These are phyloP conservation scores for Claviceps lovelessii DNA, from an alignment of 2,329 filamentous ascomycete genomes.

Conservation along the genomic window DNA sequence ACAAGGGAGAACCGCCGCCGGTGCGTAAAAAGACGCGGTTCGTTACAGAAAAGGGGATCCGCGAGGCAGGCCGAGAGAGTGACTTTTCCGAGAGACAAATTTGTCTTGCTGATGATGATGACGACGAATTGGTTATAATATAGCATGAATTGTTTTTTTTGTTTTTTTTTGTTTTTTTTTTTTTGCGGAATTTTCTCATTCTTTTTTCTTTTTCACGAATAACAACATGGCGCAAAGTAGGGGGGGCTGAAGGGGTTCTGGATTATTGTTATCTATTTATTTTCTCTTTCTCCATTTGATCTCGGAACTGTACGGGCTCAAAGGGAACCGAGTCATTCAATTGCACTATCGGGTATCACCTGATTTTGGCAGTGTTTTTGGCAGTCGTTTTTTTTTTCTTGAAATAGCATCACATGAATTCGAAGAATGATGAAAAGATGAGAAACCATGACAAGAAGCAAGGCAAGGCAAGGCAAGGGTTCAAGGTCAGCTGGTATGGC, in stretches of 20 bases:
- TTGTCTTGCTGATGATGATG: constrained; percentile 29
- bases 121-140: constrained; percentile 38
- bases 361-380: neutral
- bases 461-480: neutral
- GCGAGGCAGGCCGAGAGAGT: constrained; percentile 62
- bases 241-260: neutral
- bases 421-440: neutral
- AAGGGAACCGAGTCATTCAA: neutral
- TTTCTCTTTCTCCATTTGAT: neutral
- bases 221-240: neutral
- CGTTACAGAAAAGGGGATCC: constrained; percentile 62
- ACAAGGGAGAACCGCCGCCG: constrained; percentile 23
- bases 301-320: neutral
- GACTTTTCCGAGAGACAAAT: constrained; percentile 26
- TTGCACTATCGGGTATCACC: neutral
- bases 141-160: constrained; percentile 10
- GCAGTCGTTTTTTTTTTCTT: neutral
- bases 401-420: neutral
- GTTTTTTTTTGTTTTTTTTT: too few species aligned
- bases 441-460: neutral
- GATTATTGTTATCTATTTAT: neutral
- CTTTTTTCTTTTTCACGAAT: neutral
- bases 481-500: too few species aligned
- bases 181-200: neutral
- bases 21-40: constrained; percentile 66